phyloP scores from a whole-genome alignment of 1,139 yeast species.

The Pneumocystis wakefieldiae region DNA sequence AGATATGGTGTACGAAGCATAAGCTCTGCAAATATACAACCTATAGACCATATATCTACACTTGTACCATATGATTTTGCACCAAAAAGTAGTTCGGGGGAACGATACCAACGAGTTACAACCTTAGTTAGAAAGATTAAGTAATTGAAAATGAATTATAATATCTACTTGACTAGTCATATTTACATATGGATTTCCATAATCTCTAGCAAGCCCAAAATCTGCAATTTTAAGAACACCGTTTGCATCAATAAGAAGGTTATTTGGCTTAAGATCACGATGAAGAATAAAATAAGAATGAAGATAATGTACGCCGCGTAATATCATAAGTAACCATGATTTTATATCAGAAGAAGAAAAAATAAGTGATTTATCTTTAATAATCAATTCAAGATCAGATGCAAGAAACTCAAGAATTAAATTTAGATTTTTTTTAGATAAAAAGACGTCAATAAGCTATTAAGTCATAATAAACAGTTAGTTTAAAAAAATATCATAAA shows the following conservation, averaged over 20 bases:
- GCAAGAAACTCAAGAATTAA: constrained; percentile 84
- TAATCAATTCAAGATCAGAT: constrained; percentile 76
- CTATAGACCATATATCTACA: constrained; percentile 86
- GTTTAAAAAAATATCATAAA: constrained; percentile 74
- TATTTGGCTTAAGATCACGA: constrained; percentile 92
- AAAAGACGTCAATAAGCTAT: constrained; percentile 10
- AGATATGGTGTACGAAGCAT: constrained; percentile 90
- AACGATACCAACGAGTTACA: constrained; percentile 95
- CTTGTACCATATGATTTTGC: constrained; percentile 92
- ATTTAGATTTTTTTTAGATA: constrained; percentile 43
- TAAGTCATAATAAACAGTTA: constrained; percentile 79
- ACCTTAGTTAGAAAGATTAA: constrained; percentile 91
- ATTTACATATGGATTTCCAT: not conserved
- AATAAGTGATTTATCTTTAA: constrained; percentile 61
- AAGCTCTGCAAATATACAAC: constrained; percentile 87
- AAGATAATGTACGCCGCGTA: constrained; percentile 77
- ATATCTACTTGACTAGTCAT: not conserved
- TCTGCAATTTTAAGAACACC: constrained; percentile 83
- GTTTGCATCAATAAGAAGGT: constrained; percentile 80
- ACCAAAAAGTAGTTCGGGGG: constrained; percentile 83
- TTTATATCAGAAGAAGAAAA: constrained; percentile 82
- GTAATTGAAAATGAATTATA: constrained; percentile 26
- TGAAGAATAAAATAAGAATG: constrained; percentile 95
- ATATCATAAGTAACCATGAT: constrained; percentile 85
- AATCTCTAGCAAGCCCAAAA: constrained; percentile 2